A percentile compares a stretch with the other conserved stretches of the same genome.
These are phyloP conservation scores for Dioscorea cayenensis DNA, from an alignment of 116 monocot species.

Conservation along the genomic window DNA sequence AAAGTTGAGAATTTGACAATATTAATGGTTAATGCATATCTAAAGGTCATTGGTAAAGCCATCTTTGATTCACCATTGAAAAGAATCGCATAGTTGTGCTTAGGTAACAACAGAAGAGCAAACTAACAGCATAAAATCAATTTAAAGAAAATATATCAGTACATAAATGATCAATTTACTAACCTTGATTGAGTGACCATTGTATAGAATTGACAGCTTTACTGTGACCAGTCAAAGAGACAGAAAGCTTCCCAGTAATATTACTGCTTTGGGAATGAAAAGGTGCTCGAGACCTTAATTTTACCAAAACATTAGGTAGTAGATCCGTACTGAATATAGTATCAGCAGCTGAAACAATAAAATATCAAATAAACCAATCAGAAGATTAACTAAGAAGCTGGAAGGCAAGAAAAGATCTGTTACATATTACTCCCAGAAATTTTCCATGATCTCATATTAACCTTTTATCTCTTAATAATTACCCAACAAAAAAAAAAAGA, in stretches of 20 bases:
- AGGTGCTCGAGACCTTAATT: slow-evolving; percentile 18
- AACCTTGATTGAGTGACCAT: slow-evolving; percentile 56
- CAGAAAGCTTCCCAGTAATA: slow-evolving; percentile 14
- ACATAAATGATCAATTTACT: slow-evolving; percentile 3
- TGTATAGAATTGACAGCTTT: slow-evolving; percentile 55
- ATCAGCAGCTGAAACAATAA: slow-evolving; percentile 31
- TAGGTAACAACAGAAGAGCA: background rate
- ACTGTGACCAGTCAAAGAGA: slow-evolving; percentile 36
- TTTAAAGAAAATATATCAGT: background rate
- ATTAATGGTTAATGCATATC: background rate
- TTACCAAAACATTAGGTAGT: slow-evolving; percentile 15
- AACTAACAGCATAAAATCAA: too few species aligned
- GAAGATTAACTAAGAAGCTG: background rate
- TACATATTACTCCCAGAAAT: background rate
- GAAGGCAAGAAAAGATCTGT: background rate
- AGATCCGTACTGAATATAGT: slow-evolving; percentile 31
- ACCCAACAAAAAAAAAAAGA: background rate
- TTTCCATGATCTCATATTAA: background rate
- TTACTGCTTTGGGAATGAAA: slow-evolving; percentile 8
- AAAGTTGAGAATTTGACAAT: background rate
- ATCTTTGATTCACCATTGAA: background rate
- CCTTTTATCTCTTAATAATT: background rate
- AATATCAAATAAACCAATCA: slow-evolving; percentile 1
- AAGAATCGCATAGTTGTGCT: background rate
- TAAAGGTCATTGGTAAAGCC: background rate